These are phyloP conservation scores for Ogataea paradorogensis DNA, from an alignment of 805 yeast species.

Conservation along the genomic window DNA sequence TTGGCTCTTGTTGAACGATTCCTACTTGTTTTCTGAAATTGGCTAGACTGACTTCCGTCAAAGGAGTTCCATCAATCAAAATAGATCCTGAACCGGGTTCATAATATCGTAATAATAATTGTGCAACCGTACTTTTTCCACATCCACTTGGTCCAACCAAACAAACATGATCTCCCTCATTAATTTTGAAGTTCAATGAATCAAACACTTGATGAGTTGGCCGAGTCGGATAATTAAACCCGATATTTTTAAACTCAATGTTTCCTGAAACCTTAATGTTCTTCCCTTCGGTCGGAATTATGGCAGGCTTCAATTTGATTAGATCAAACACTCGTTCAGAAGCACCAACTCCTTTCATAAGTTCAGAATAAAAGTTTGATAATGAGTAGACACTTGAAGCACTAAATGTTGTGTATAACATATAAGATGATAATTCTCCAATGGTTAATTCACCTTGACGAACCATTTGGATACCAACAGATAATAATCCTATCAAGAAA, in stretches of 20 bases:
- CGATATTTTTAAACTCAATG: slow-evolving; percentile 60
- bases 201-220: slow-evolving; percentile 65
- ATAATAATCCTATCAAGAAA: slow-evolving; percentile 70
- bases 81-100: slow-evolving; percentile 71
- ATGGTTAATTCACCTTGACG: slow-evolving; percentile 70
- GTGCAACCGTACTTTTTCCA: slow-evolving; percentile 87
- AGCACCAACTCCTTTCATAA: slow-evolving; percentile 98
- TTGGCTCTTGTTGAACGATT: slow-evolving; percentile 92
- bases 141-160: slow-evolving; percentile 97
- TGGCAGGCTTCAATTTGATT: slow-evolving; percentile 71
- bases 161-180: slow-evolving; percentile 85
- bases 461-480: slow-evolving; percentile 82
- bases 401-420: slow-evolving; percentile 93
- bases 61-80: slow-evolving; percentile 58
- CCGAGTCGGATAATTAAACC: slow-evolving; percentile 83
- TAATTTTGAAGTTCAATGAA: slow-evolving; percentile 55
- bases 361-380: slow-evolving; percentile 86
- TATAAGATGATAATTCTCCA: slow-evolving; percentile 88
- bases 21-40: slow-evolving; percentile 73
- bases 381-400: slow-evolving; percentile 91
- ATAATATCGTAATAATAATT: slow-evolving; percentile 76
- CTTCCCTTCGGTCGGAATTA: slow-evolving; percentile 63
- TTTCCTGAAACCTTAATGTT: slow-evolving; percentile 47
- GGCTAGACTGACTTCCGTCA: slow-evolving; percentile 65
- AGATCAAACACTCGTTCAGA: slow-evolving; percentile 88